Conservation (phyloP, 2,329 filamentous ascomycete genomes). For the Fusarium mexicanum region DNA sequence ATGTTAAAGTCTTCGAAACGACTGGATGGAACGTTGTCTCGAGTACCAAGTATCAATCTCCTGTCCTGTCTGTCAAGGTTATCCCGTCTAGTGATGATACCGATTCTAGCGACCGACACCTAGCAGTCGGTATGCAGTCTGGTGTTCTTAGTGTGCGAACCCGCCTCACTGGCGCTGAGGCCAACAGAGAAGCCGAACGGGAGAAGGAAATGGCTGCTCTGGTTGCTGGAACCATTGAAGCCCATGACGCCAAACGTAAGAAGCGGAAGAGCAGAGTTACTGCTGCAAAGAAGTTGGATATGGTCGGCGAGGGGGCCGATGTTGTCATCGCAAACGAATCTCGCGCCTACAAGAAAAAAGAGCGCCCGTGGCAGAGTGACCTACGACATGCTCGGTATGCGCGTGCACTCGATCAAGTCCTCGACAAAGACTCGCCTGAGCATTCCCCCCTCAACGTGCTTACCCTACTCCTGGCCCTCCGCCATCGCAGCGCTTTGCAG, state of each 20-base stretch:
- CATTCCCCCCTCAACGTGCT: constrained; percentile 72
- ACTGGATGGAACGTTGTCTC: constrained; percentile 96
- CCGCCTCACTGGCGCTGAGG: constrained; percentile 84
- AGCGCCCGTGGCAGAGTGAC: constrained; percentile 81
- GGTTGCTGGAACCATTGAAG: constrained; percentile 78
- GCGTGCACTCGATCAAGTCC: constrained; percentile 80
- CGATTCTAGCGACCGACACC: constrained; percentile 82
- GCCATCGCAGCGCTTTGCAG: constrained; percentile 86
- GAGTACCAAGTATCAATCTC: constrained; percentile 90
- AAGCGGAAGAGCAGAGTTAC: constrained; percentile 70
- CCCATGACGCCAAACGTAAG: constrained; percentile 76
- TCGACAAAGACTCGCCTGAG: constrained; percentile 63
- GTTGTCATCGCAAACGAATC: constrained; percentile 84
- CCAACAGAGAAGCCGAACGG: constrained; percentile 77
- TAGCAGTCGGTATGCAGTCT: constrained; percentile 94
- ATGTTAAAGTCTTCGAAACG: constrained; percentile 97
- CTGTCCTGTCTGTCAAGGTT: constrained; percentile 85
- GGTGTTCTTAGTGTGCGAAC: constrained; percentile 92
- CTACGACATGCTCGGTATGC: constrained; percentile 82
- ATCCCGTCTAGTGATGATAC: constrained; percentile 57
- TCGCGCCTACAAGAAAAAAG: constrained; percentile 62
- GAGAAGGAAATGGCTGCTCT: constrained; percentile 88
- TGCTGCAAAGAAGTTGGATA: constrained; percentile 71
- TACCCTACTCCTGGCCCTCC: constrained; percentile 83
- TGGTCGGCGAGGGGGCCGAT: constrained; percentile 84